A percentile compares a stretch with the other conserved stretches of the same genome.
Evolutionary conservation across 768 basidiomycete genomes (phyloP).

Genomic region (Artomyces pyxidatus): DNA sequence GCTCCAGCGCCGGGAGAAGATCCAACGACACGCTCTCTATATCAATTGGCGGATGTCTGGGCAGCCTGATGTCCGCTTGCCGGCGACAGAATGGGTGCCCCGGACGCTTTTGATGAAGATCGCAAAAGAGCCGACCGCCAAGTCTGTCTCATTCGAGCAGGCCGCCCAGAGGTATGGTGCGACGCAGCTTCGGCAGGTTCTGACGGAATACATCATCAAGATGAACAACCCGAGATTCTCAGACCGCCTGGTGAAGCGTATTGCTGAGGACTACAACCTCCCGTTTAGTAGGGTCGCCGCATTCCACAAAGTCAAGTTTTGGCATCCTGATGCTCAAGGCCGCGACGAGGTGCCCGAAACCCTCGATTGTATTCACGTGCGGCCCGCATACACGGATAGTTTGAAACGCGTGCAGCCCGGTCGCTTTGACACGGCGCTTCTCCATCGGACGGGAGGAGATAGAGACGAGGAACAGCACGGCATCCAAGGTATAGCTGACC

Average conservation of each 20-base stretch:
- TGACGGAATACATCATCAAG: not conserved
- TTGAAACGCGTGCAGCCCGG: not conserved
- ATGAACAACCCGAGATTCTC: not conserved
- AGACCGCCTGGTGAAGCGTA: not conserved
- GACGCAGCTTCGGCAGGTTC: not conserved
- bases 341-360: not conserved
- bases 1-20: slow-evolving; percentile 26
- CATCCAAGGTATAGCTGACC: no score
- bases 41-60: slow-evolving; percentile 17
- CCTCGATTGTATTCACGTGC: not conserved
- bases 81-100: not conserved
- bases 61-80: not conserved
- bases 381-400: not conserved
- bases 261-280: no score
- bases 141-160: not conserved
- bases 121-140: not conserved
- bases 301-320: not conserved
- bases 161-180: not conserved
- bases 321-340: not conserved
- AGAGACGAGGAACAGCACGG: no score
- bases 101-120: not conserved
- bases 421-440: not conserved
- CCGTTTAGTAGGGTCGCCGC: not conserved
- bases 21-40: slow-evolving; percentile 8
- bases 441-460: no score